A percentile compares a stretch with the other conserved stretches of the same genome.
phyloP scores from a whole-genome alignment of 768 basidiomycete species.

The Paxillus rubicundulus region DNA sequence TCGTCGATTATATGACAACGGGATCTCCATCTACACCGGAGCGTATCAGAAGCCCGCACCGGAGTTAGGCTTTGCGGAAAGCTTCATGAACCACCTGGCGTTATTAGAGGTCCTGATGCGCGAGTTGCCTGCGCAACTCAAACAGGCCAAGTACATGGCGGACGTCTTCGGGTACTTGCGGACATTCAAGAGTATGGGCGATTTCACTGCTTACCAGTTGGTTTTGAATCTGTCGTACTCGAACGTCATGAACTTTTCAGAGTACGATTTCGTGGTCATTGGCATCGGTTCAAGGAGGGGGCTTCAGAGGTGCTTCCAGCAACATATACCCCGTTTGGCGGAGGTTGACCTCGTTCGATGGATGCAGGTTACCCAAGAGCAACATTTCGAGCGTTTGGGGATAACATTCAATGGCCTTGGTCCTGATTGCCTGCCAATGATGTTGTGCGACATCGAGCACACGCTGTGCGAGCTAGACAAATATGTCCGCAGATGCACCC shows the following conservation, averaged over 20 bases:
- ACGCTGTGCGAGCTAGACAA: conserved; percentile 78
- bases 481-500: conserved; percentile 51
- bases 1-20: conserved; percentile 34
- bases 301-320: conserved; percentile 65
- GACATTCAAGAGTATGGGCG: conserved; percentile 69
- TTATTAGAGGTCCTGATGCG: conserved; percentile 62
- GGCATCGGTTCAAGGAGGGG: conserved; percentile 68
- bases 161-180: conserved; percentile 62
- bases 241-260: conserved; percentile 55
- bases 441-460: conserved; percentile 75
- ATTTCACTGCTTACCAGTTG: conserved; percentile 71
- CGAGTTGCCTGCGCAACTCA: conserved; percentile 49
- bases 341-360: conserved; percentile 63
- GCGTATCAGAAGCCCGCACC: conserved; percentile 75
- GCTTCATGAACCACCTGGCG: conserved; percentile 60
- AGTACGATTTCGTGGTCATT: conserved; percentile 66
- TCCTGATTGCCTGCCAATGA: conserved; percentile 47
- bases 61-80: conserved; percentile 44
- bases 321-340: conserved; percentile 37
- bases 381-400: conserved; percentile 61
- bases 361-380: conserved; percentile 55
- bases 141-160: conserved; percentile 49
- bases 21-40: conserved; percentile 57
- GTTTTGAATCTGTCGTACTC: conserved; percentile 60
- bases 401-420: conserved; percentile 53